phyloP scores from a whole-genome alignment of 1,284 basidiomycete genomes.

The Leccinum pachyderme region DNA sequence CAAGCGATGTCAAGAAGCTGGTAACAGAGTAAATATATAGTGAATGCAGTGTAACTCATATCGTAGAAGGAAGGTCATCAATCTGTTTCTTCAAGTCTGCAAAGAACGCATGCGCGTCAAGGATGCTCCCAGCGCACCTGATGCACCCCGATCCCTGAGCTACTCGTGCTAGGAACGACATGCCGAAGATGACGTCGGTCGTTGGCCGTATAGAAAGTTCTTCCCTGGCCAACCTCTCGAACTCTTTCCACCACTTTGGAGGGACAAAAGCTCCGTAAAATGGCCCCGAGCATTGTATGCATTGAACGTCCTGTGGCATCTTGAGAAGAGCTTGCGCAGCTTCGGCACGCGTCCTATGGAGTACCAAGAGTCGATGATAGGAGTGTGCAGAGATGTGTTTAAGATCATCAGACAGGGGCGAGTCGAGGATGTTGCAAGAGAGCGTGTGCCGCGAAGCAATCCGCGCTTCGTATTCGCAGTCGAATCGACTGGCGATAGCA shows the following conservation, averaged over 20 bases:
- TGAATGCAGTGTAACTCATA: conserved; percentile 32
- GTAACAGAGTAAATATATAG: not conserved
- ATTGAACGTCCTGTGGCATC: conserved; percentile 51
- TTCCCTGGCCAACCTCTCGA: conserved; percentile 50
- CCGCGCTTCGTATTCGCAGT: conserved; percentile 55
- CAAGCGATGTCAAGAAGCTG: not conserved
- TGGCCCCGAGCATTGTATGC: conserved; percentile 62
- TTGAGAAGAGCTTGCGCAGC: conserved; percentile 49
- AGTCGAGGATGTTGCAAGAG: conserved; percentile 50
- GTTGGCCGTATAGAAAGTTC: conserved; percentile 57
- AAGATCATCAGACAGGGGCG: conserved; percentile 59
- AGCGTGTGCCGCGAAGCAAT: conserved; percentile 58
- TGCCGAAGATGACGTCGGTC: conserved; percentile 56
- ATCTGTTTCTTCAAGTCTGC: conserved; percentile 53
- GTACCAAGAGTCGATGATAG: conserved; percentile 60
- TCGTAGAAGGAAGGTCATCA: conserved; percentile 57
- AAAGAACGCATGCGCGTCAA: conserved; percentile 57
- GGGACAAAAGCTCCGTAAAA: conserved; percentile 46
- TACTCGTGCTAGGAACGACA: conserved; percentile 56
- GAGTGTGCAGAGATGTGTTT: conserved; percentile 61
- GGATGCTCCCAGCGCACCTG: conserved; percentile 60
- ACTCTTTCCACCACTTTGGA: conserved; percentile 70
- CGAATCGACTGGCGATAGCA: conserved; percentile 65
- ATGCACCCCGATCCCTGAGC: conserved; percentile 50
- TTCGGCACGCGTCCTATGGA: conserved; percentile 53